These are phyloP conservation scores for Aphanomyces euteiches DNA, from an alignment of 352 stramenopile species.

Conservation along the genomic window DNA sequence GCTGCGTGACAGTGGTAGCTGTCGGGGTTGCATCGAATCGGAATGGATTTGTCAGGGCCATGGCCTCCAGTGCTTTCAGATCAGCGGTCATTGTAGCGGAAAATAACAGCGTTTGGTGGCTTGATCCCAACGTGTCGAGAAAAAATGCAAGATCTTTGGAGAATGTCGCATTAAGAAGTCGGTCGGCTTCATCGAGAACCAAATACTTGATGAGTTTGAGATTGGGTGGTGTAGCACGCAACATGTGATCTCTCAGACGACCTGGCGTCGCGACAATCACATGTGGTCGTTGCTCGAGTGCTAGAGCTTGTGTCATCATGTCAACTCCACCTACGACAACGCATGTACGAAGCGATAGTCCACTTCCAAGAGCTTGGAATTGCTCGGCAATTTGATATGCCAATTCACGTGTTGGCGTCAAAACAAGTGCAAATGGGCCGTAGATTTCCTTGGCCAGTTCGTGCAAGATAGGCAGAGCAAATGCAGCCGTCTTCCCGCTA, in stretches of 20 bases:
- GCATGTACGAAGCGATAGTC: conserved; percentile 80
- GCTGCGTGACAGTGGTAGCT: conserved; percentile 85
- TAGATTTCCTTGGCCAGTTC: conserved; percentile 90
- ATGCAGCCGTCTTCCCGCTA: conserved; percentile 97
- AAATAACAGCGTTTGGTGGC: conserved; percentile 96
- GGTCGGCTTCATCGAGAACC: conserved; percentile 98
- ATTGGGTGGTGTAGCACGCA: conserved; percentile 87
- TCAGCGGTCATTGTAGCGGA: conserved; percentile 96
- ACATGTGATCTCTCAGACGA: conserved; percentile 89
- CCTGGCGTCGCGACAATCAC: conserved; percentile 97
- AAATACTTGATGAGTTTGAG: conserved; percentile 90
- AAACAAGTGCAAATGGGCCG: conserved; percentile 93
- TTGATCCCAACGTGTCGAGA: conserved; percentile 63
- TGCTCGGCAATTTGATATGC: conserved; percentile 98
- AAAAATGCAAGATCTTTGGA: conserved; percentile 86
- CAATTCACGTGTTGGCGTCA: conserved; percentile 97
- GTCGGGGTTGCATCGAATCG: conserved; percentile 71
- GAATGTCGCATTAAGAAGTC: conserved; percentile 86
- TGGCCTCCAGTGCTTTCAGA: conserved; percentile 78
- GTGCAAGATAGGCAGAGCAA: conserved; percentile 97
- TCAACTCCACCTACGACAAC: conserved; percentile 96
- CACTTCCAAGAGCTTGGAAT: conserved; percentile 93
- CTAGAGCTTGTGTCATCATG: conserved; percentile 89
- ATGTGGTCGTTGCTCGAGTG: conserved; percentile 90
- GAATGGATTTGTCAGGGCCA: conserved; percentile 63